Evolutionary conservation across 2,329 filamentous ascomycete species (phyloP).

Genomic region (Aspergillus neoniger): DNA sequence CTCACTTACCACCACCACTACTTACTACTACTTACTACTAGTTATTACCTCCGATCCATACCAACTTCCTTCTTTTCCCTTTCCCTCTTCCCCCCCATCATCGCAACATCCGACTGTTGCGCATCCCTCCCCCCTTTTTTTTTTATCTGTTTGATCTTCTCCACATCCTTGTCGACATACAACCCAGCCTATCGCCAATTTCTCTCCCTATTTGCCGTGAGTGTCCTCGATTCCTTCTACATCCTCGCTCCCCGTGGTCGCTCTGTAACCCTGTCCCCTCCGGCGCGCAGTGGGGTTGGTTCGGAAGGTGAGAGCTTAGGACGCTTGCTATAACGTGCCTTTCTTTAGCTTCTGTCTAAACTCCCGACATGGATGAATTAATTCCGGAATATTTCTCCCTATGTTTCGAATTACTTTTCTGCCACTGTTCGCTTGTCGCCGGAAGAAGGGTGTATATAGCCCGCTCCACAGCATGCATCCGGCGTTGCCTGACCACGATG

Average conservation of each 20-base stretch:
- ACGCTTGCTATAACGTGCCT: constrained; percentile 1
- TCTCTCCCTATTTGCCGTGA: background rate
- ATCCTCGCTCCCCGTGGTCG: background rate
- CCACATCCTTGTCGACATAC: background rate
- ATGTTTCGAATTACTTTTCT: constrained; percentile 2
- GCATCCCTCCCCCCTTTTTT: background rate
- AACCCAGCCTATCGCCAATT: background rate
- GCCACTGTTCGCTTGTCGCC: constrained; percentile 6
- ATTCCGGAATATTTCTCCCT: background rate
- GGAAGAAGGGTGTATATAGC: constrained; percentile 4
- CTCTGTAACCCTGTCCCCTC: background rate
- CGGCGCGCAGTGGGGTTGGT: constrained; percentile 6
- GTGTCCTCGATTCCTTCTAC: background rate
- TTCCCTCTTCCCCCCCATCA: background rate
- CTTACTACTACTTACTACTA: background rate
- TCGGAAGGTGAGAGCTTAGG: background rate
- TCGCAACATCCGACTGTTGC: background rate
- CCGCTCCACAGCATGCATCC: background rate
- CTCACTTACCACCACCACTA: background rate
- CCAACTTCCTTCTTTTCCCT: background rate
- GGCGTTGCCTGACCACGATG: constrained; percentile 12
- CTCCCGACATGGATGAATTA: background rate
- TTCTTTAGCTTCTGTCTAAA: background rate
- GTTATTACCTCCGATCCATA: background rate
- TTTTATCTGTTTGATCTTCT: background rate